Base-by-base conservation (phyloP, 192 early-diverging fungal species). In the Coemansia sp. region DNA sequence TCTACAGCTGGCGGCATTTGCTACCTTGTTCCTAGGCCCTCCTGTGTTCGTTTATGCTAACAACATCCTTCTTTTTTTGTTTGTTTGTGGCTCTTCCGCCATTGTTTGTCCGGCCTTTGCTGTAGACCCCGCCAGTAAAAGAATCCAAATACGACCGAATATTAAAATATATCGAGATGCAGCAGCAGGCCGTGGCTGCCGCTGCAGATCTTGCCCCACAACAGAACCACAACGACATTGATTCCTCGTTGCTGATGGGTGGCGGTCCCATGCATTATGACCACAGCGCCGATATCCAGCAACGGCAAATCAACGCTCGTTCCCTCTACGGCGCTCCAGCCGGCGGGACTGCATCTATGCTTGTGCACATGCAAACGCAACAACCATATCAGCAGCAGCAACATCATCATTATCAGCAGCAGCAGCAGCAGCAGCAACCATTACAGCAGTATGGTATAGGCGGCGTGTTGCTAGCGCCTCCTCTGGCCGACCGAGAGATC, bases 131-230 rank as follows among this genome's bases (percentile, higher is more conserved):
- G 15, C 75, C 83, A 14, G 71, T 85, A 56, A 85, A 85, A 52
- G 83, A 85, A 63, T 81, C 83, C 43, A 85, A 85, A 43, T 85
- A 81, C 64, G 83, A 80, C 33, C 62, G 83, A 36, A 79, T 85
- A 53, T 41, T 85, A 30, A 69, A 75, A 24, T 84, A 84, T 43
- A 76, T 84, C 4, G 62, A 75, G 59, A 68, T 63, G 67, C 83
- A 84, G 74, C 83, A 81, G 60, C 78, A 81, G 63, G 67, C 75
- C 51, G 68, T 81, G 6, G 56, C 77, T 10, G 77, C 72, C 2
- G 67, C 63, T 1, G 72, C 72, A 14, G 77, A 79, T 39, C 71
- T 63, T 30, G 39, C 53, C n/a, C 46, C 57, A 30, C 64, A 62
- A 52, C 70, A 66, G 41, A 59, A 62, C 7, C 66, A 67, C 30